phyloP scores from a whole-genome alignment of 192 early-diverging fungal genomes.

The Geranomyces variabilis region DNA sequence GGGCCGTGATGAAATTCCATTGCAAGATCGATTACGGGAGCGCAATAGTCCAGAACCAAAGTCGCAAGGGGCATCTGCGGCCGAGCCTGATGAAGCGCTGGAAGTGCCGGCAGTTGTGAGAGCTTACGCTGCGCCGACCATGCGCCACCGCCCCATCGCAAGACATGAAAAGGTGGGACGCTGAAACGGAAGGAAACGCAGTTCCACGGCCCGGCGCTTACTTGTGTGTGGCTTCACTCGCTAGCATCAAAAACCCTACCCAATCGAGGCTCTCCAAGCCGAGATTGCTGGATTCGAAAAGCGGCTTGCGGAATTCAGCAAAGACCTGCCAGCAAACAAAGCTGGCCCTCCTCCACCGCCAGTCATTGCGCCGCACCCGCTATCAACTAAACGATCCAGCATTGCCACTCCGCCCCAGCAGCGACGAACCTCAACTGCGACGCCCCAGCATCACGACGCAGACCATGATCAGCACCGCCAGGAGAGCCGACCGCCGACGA shows the following conservation, averaged over 20 bases:
- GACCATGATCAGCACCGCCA: neutral
- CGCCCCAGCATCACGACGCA: neutral
- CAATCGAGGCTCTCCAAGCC: slow-evolving; percentile 12
- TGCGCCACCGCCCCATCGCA: neutral
- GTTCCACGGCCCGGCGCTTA: too few species aligned
- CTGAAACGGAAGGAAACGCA: neutral
- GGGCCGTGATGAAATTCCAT: neutral
- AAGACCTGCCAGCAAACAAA: slow-evolving; percentile 11
- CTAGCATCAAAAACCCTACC: neutral
- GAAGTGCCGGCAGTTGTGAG: slow-evolving; percentile 33
- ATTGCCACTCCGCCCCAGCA: neutral
- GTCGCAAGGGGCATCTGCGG: too few species aligned
- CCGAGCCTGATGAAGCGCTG: slow-evolving; percentile 19
- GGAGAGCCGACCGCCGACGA: neutral
- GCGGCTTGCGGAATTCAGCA: slow-evolving; percentile 24
- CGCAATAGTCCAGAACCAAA: neutral
- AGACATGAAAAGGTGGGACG: neutral
- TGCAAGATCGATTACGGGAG: neutral
- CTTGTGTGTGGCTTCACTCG: neutral
- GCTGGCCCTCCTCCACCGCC: neutral
- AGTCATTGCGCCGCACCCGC: neutral
- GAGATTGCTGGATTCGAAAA: slow-evolving; percentile 41
- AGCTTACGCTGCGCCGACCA: neutral
- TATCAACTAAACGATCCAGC: neutral
- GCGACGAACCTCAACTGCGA: neutral